Base-by-base conservation (phyloP, 1,139 yeast species). In the Hyphopichia wangnamkhiaoensis region DNA sequence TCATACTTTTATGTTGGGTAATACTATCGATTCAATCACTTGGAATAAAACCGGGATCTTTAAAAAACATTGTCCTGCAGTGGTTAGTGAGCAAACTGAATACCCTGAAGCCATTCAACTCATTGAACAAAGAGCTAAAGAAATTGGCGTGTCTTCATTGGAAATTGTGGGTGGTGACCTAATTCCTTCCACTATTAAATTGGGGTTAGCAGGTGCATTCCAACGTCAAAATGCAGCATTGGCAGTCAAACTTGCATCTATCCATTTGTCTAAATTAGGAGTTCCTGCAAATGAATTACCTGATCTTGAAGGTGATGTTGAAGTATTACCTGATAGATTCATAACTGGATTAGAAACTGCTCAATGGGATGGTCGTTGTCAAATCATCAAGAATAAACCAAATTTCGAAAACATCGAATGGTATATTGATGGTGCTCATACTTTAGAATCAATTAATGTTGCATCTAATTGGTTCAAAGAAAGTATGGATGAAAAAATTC, bases 31-130 rank as follows among this genome's bases (percentile, higher is more conserved):
- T 47, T 85, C 90, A 43, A 94, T 94, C 52, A 90, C 98, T 2
- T 89, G 96, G 95, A 93, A 94, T 63, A 94, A 94, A 63, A 85
- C 93, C 14, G 99, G 98, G 0, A 94, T 94, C 38, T 89, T 85
- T 68, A 94, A 93, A 56, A 50, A 61, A 4, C 79, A 74, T 2
- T 68, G 79, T 1, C 81, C 83, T 1, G 95, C 96, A 0, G 76
- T 82, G 42, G 88, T 86, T 0, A 65, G 71, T 14, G 74, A 72
- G 33, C 89, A 82, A 54, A 72, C 78, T 7, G 76, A 73, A 33
- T 63, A 65, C 44, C 77, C 78, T 1, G 69, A 67, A 13, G 80
- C 82, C 1, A 60, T 86, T 40, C 52, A 66, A 30, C 78, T 82
- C 3, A 66, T 85, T 34, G 53, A 66, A 42, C 66, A 74, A 24